These are phyloP conservation scores for Claviceps sp. DNA, from an alignment of 2,329 filamentous ascomycete genomes.

Conservation along the genomic window DNA sequence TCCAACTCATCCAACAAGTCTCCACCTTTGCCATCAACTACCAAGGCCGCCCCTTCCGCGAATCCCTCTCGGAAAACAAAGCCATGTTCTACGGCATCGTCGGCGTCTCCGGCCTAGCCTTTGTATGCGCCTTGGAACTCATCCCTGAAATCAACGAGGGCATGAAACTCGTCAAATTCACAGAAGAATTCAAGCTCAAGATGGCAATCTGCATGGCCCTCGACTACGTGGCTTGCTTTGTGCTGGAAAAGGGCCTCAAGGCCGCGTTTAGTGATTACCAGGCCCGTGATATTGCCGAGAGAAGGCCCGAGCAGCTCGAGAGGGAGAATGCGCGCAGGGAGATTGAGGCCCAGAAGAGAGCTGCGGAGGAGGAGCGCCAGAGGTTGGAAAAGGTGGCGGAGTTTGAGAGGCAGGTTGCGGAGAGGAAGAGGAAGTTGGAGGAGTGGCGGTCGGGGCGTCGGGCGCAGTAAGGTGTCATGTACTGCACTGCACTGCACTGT, in stretches of 20 bases:
- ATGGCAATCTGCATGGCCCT: conserved; percentile 75
- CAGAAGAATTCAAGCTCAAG: conserved; percentile 72
- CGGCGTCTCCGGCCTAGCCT: conserved; percentile 78
- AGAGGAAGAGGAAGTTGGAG: conserved; percentile 33
- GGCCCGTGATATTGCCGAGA: conserved; percentile 82
- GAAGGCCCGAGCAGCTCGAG: conserved; percentile 74
- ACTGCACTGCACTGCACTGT: not conserved
- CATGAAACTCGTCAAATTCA: conserved; percentile 86
- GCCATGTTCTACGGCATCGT: conserved; percentile 98
- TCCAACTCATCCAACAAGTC: conserved; percentile 97
- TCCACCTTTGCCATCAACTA: conserved; percentile 99
- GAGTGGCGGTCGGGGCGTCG: conserved; percentile 29
- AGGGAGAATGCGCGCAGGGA: conserved; percentile 58
- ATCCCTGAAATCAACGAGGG: conserved; percentile 89
- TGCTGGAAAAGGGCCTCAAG: conserved; percentile 82
- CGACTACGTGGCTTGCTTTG: conserved; percentile 76
- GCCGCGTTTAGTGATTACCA: conserved; percentile 76
- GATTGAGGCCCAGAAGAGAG: conserved; percentile 36
- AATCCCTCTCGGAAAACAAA: conserved; percentile 87
- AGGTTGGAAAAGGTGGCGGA: conserved; percentile 41
- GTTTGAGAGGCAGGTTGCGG: conserved; percentile 45
- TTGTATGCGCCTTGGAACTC: conserved; percentile 89
- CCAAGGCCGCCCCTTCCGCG: conserved; percentile 93
- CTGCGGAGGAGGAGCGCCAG: conserved; percentile 37
- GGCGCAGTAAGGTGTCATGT: conserved; percentile 3